phyloP scores from a whole-genome alignment of 805 yeast genomes.

The Yarrowia keelungensis region DNA sequence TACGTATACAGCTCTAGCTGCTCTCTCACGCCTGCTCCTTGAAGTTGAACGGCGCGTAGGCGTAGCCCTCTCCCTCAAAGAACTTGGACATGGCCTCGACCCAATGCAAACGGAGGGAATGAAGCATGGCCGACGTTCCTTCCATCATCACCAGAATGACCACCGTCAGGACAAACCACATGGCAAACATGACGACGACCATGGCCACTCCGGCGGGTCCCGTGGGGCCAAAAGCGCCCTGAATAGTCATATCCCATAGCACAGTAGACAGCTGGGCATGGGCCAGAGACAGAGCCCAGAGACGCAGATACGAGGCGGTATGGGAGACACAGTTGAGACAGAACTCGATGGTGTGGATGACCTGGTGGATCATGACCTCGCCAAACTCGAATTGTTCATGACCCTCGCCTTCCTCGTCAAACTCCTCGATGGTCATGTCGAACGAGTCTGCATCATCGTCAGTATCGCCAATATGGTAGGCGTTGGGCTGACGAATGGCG shows the following conservation, averaged over 20 bases:
- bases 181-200: conserved; percentile 80
- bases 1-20: background rate
- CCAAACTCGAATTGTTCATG: conserved; percentile 76
- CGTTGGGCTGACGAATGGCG: conserved; percentile 55
- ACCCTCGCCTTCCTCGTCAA: conserved; percentile 49
- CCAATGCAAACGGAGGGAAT: conserved; percentile 97
- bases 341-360: conserved; percentile 96
- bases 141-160: conserved; percentile 95
- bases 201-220: conserved; percentile 71
- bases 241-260: conserved; percentile 94
- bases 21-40: background rate
- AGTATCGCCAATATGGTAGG: conserved; percentile 46
- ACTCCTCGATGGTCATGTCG: conserved; percentile 49
- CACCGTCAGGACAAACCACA: conserved; percentile 95
- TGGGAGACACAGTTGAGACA: conserved; percentile 96
- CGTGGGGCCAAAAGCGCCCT: conserved; percentile 73
- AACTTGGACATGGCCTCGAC: conserved; percentile 99
- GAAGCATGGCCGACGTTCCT: conserved; percentile 98
- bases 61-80: conserved; percentile 95
- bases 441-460: conserved; percentile 49
- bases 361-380: conserved; percentile 95
- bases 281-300: conserved; percentile 97
- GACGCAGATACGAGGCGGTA: conserved; percentile 93
- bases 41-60: conserved; percentile 81
- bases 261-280: conserved; percentile 95